Conservation (phyloP, 2,329 filamentous ascomycete species). For the Cladosporium cucumerinum region DNA sequence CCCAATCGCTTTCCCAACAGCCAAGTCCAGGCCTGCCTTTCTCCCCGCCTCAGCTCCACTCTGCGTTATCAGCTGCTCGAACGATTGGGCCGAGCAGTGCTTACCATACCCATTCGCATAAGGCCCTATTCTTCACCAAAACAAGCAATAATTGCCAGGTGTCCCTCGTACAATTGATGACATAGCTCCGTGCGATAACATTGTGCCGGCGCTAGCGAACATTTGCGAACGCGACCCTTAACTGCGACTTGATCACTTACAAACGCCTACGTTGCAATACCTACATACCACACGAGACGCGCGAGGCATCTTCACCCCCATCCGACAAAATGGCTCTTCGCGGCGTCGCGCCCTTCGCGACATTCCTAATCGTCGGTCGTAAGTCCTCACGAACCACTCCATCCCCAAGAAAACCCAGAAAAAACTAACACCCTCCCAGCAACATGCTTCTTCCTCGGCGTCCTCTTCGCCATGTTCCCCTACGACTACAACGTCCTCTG, state of each 20-base stretch:
- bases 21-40: not conserved
- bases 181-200: not conserved
- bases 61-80: not conserved
- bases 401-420: not conserved
- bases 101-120: conserved; percentile 4
- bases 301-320: not conserved
- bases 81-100: conserved; percentile 3
- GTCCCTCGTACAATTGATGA: not conserved
- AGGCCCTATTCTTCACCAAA: not conserved
- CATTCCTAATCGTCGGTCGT: conserved; percentile 96
- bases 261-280: not conserved
- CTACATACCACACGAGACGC: not conserved
- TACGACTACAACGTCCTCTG: conserved; percentile 93
- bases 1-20: not conserved
- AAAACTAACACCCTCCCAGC: conserved; percentile 34
- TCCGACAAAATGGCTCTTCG: conserved; percentile 26
- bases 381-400: conserved; percentile 42
- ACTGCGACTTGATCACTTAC: not conserved
- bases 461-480: conserved; percentile 93
- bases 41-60: conserved; percentile 2
- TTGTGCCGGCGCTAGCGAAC: conserved; percentile 1
- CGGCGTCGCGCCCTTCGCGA: conserved; percentile 66
- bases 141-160: conserved; percentile 2
- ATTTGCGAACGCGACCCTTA: not conserved
- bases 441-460: conserved; percentile 95